Evolutionary conservation across 169 alveolate species (phyloP), one percentile per base, ranked within the genome.

Genomic region (Eimeria necatrix): DNA sequence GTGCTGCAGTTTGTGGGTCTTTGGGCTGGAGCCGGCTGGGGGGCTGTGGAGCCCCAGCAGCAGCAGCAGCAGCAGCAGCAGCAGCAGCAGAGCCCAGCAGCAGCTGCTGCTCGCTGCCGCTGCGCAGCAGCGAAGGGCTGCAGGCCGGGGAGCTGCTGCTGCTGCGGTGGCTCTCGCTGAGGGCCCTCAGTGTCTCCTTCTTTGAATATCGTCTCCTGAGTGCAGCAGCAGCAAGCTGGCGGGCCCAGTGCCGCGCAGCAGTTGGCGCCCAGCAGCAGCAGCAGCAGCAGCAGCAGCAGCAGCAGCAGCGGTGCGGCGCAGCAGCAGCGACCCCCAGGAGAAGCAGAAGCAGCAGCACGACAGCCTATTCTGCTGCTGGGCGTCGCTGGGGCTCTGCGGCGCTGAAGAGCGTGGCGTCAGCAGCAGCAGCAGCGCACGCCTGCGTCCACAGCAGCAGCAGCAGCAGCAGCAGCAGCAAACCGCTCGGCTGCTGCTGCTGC

Each of bases 111-210:
- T 18, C 84, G 6, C n/a, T 32, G 56, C 53, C 84, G 6, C 78
- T 68, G 46, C 49, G n/a, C 10, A 8, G 56, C 5, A 22, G 12
- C 7, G 84, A 73, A 8, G 20, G 10, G 84, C 20, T 73, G 48
- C 10, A 22, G 53, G 84, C 32, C 7, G 78, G 78, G 16, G 84
- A 73, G 7, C 20, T 73, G 48, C 84, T 12, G 84, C 84, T 73
- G 84, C 84, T 73, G 84, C 84, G 52, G 56, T 73, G 84, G 84
- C 53, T 73, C 12, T 73, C 84, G 6, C 52, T n/a, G 48, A n/a
- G 52, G 24, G 84, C 84, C n/a, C 53, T 73, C 6, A 73, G 24
- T 18, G 84, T 9, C 46, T 9, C 56, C 52, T 32, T 73, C 32
- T 73, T 73, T 8, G 84, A 73, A 5, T 73, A 26, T 73, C 49